Conservation (phyloP, 345 rosid genomes). For the Syzygium aromaticum region DNA sequence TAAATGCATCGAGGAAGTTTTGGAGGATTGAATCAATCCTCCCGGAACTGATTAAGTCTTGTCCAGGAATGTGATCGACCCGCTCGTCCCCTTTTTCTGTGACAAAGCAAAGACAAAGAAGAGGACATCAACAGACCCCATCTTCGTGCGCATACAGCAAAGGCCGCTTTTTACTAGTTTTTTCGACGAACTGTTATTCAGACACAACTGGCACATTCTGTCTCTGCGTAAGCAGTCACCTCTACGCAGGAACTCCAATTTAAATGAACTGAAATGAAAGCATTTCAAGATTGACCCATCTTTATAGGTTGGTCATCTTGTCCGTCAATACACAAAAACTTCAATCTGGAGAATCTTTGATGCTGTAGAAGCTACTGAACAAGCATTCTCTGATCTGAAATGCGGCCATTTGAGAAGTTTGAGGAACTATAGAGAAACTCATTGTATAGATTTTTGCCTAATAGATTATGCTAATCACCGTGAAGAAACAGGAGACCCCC, state of each 20-base stretch:
- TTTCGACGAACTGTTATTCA: not conserved
- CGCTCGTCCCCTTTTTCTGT: conserved; percentile 13
- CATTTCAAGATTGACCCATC: not conserved
- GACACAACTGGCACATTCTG: not conserved
- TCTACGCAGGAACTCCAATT: not conserved
- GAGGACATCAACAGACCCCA: not conserved
- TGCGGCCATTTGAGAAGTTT: not conserved
- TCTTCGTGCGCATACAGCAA: not conserved
- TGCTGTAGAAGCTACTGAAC: not conserved
- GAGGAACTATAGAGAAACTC: not conserved
- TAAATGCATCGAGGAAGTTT: not conserved
- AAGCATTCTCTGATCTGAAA: not conserved
- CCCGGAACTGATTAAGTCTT: conserved; percentile 5
- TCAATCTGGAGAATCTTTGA: not conserved
- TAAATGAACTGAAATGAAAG: not conserved
- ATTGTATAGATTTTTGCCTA: not conserved
- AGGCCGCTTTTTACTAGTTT: not conserved
- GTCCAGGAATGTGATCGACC: conserved; percentile 21
- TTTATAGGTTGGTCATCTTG: not conserved
- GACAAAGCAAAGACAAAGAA: not conserved
- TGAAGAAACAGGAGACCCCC: no score
- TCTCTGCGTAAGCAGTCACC: not conserved
- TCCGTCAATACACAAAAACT: not conserved
- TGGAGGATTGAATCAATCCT: conserved; percentile 5
- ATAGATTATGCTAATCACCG: no score